Base-by-base conservation (phyloP, 1,139 yeast species). In the Sugiyamaella neomexicana region DNA sequence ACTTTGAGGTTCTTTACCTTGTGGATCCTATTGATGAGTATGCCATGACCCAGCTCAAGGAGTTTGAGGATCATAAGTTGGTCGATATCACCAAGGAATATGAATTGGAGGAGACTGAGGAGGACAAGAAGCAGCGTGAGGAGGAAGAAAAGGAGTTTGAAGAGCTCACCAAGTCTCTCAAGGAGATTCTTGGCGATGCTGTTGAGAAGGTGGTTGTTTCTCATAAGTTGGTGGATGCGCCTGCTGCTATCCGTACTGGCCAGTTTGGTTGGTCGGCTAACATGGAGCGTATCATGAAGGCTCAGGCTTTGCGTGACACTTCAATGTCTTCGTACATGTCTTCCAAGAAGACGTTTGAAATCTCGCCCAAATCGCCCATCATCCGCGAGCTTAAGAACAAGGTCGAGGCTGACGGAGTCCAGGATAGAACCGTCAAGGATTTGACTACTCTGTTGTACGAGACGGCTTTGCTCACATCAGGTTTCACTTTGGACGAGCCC, bases 241-340 rank as follows among this genome's bases (percentile, higher is more conserved):
- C 99, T 76, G 99, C 99, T 75, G 99, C 99, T 68, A 91, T 93
- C 74, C 90, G 98, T 84, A 93, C 99, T 67, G 98, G 97, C 69
- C 99, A 93, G 81, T 93, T 93, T 76, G 99, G 99, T 75, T 93
- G 99, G 99, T 93, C 99, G 67, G 99, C 99, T 70, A 93, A 93
- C 83, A 95, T 95, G 99, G 99, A 93, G 82, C 93, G 99, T 86
- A 93, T 93, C 82, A 95, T 93, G 99, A 93, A 93, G 83, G 99
- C 99, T 62, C 99, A 93, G 82, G 99, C 99, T 69, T 83, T 93
- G 71, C 91, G 99, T 81, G 99, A 93, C 77, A 88, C 96, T 68
- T 84, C 96, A 68, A 93, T 95, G 99, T 90, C 98, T 51, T 85
- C 97, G 61, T 93, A 93, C 95, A 95, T 93, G 99, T 87, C 99